Conservation (phyloP, 2,329 filamentous ascomycete genomes). For the Xylaria arbuscula region DNA sequence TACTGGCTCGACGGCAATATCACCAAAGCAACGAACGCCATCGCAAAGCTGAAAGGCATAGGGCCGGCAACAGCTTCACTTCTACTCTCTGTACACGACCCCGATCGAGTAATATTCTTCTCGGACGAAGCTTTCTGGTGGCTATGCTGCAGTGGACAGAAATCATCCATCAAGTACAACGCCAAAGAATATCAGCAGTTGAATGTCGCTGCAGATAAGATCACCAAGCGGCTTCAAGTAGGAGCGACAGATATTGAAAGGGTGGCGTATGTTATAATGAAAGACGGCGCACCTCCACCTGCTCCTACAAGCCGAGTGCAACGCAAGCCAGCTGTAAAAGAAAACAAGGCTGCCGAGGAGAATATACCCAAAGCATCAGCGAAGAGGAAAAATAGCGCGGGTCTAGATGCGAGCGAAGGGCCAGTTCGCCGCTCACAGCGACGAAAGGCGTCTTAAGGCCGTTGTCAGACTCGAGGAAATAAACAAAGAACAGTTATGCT, state of each 20-base stretch:
- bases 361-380: conserved; percentile 14
- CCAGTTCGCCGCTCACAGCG: conserved; percentile 34
- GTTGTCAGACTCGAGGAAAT: not conserved
- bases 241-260: conserved; percentile 73
- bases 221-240: conserved; percentile 63
- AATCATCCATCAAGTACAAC: conserved; percentile 73
- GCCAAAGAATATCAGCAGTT: conserved; percentile 74
- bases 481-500: not conserved
- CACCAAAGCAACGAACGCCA: conserved; percentile 60
- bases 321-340: conserved; percentile 23
- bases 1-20: conserved; percentile 56
- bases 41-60: conserved; percentile 76
- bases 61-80: conserved; percentile 84
- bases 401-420: conserved; percentile 8
- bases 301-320: conserved; percentile 17
- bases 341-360: conserved; percentile 30
- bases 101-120: conserved; percentile 75
- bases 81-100: conserved; percentile 73
- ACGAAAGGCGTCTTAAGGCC: conserved; percentile 27
- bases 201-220: conserved; percentile 53
- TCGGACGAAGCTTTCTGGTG: conserved; percentile 83
- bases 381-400: conserved; percentile 26
- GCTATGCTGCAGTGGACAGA: conserved; percentile 67
- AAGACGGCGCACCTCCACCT: conserved; percentile 43
- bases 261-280: conserved; percentile 76